These are phyloP conservation scores for Brassica juncea DNA, from an alignment of 345 rosid genomes.

Conservation along the genomic window DNA sequence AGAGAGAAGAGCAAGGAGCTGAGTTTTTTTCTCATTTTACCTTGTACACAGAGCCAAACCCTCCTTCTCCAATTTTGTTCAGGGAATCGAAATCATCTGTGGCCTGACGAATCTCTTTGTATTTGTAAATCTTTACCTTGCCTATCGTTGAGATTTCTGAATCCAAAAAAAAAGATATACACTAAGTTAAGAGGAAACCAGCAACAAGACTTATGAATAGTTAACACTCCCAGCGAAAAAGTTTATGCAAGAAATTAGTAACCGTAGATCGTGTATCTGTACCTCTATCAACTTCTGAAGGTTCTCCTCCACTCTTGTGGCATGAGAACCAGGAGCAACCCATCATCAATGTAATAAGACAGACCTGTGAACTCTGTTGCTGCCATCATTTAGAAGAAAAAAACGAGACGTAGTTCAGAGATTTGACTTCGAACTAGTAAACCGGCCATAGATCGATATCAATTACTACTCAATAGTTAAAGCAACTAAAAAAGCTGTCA, in stretches of 20 bases:
- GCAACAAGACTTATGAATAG: not conserved
- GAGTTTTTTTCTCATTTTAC: conserved; percentile 41
- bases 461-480: conserved; percentile 10
- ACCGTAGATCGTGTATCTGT: not conserved
- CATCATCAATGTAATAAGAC: conserved; percentile 56
- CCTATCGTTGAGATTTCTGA: conserved; percentile 56
- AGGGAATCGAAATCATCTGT: conserved; percentile 67
- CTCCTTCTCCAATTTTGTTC: conserved; percentile 93
- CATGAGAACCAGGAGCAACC: conserved; percentile 61
- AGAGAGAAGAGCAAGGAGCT: not conserved
- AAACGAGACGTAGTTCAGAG: conserved; percentile 15
- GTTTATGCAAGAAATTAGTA: not conserved
- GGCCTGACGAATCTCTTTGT: conserved; percentile 65
- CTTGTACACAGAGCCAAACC: conserved; percentile 92
- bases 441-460: conserved; percentile 8
- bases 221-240: not conserved
- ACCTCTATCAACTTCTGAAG: conserved; percentile 68
- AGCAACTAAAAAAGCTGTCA: conserved; percentile 18
- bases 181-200: conserved; percentile 25
- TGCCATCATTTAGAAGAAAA: not conserved
- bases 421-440: conserved; percentile 5
- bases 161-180: not conserved
- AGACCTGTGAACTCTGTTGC: conserved; percentile 36
- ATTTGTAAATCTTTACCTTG: conserved; percentile 57
- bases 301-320: conserved; percentile 32